Conservation (phyloP, 805 yeast species). For the Saturnispora silvae region DNA sequence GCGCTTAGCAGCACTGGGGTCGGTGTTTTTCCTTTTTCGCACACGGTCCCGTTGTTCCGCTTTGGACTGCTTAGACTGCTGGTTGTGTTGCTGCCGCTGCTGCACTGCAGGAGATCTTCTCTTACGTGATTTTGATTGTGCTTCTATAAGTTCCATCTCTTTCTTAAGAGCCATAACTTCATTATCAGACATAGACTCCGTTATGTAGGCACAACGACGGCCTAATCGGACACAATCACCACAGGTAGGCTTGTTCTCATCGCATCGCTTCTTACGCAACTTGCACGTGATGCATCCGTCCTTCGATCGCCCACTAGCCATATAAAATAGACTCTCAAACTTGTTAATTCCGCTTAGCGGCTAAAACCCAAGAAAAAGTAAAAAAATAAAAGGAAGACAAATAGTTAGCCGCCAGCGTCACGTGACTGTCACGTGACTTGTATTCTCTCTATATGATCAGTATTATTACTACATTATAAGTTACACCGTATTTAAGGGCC, state of each 20-base stretch:
- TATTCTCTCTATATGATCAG: too few relatives aligned
- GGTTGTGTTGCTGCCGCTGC: not conserved
- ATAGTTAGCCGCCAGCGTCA: too few relatives aligned
- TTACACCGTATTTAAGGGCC: too few relatives aligned
- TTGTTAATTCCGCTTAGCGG: too few relatives aligned
- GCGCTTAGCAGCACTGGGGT: too few relatives aligned
- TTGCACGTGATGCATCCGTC: conserved; percentile 65
- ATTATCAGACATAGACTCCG: conserved; percentile 32
- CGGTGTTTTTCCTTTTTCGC: not conserved
- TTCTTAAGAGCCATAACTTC: conserved; percentile 28
- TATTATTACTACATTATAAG: too few relatives aligned
- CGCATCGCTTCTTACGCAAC: conserved; percentile 50
- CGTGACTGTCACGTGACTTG: too few relatives aligned
- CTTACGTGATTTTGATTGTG: conserved; percentile 31
- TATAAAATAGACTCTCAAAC: too few relatives aligned
- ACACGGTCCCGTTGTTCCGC: not conserved
- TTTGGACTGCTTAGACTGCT: not conserved
- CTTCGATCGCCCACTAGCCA: conserved; percentile 38
- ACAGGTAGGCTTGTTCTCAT: conserved; percentile 39
- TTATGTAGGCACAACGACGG: conserved; percentile 39
- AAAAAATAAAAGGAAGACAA: too few relatives aligned
- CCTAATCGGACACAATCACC: conserved; percentile 37
- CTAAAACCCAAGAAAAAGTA: too few relatives aligned
- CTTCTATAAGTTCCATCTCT: conserved; percentile 32
- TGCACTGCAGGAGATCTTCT: conserved; percentile 17